phyloP scores from a whole-genome alignment of 2,329 filamentous ascomycete species.

The Leptographium radiaticola region DNA sequence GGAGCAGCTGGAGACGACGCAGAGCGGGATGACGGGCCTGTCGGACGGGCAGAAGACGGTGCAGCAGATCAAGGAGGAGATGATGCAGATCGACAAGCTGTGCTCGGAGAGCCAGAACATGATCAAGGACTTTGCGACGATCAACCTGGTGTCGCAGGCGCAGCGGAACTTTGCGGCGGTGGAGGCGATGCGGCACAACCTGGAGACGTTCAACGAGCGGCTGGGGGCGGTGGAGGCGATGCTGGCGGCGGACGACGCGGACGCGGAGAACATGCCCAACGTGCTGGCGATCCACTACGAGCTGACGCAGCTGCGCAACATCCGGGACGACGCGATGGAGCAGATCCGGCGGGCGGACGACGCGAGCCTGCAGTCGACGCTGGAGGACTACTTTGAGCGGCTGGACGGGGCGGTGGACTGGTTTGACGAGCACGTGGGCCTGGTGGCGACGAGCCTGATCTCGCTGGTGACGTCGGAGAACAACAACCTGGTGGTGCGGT shows the following conservation, averaged over 20 bases:
- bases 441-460: slow-evolving; percentile 81
- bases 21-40: slow-evolving; percentile 81
- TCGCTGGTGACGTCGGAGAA: slow-evolving; percentile 77
- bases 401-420: slow-evolving; percentile 80
- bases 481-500: slow-evolving; percentile 74
- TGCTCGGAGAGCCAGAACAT: slow-evolving; percentile 96
- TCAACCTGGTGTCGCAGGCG: slow-evolving; percentile 83
- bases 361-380: slow-evolving; percentile 60
- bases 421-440: slow-evolving; percentile 91
- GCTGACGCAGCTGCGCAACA: slow-evolving; percentile 81
- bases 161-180: slow-evolving; percentile 94
- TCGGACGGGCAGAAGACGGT: slow-evolving; percentile 85
- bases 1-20: slow-evolving; percentile 88
- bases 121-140: slow-evolving; percentile 90
- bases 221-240: slow-evolving; percentile 64
- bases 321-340: slow-evolving; percentile 90
- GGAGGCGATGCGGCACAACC: slow-evolving; percentile 80
- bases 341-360: slow-evolving; percentile 76
- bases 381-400: slow-evolving; percentile 80
- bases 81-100: slow-evolving; percentile 95
- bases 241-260: slow-evolving; percentile 70
- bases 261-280: slow-evolving; percentile 84
- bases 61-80: slow-evolving; percentile 89
- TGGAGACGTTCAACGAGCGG: slow-evolving; percentile 75
- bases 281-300: slow-evolving; percentile 82